These are phyloP conservation scores for Ocimum tenuiflorum DNA, from an alignment of 257 asterid genomes.

Conservation along the genomic window DNA sequence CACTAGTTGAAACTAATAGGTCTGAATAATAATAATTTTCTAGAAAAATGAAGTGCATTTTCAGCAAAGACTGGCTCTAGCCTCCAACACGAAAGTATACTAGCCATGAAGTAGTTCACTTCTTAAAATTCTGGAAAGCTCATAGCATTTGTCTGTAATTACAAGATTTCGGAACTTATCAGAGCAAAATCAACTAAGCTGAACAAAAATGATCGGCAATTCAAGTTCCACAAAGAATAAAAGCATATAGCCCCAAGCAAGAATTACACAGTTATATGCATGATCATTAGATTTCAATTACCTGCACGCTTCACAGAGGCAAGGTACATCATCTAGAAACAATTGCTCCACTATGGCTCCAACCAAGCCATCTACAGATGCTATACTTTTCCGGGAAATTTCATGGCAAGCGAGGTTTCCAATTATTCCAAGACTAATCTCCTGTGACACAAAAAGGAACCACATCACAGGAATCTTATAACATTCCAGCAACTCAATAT, in stretches of 20 bases:
- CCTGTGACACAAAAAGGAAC: conserved; percentile 45
- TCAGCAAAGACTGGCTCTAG: too few relatives aligned
- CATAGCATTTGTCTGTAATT: too few relatives aligned
- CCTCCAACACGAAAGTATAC: too few relatives aligned
- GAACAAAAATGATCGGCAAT: neutral
- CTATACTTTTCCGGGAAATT: conserved; percentile 40
- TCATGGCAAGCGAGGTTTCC: conserved; percentile 97
- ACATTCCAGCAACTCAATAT: neutral
- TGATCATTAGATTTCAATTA: conserved; percentile 18
- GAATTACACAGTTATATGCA: neutral
- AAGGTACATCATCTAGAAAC: conserved; percentile 63
- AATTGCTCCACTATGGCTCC: conserved; percentile 59
- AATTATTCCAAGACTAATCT: conserved; percentile 82
- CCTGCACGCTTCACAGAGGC: conserved; percentile 91
- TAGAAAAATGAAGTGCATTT: too few relatives aligned
- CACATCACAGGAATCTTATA: neutral
- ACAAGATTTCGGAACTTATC: too few relatives aligned
- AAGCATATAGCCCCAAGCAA: neutral
- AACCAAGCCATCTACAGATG: conserved; percentile 55
- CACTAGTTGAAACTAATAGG: neutral
- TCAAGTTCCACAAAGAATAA: neutral
- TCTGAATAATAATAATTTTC: too few relatives aligned
- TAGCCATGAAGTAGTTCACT: too few relatives aligned
- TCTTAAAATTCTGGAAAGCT: too few relatives aligned
- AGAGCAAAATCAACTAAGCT: neutral